A percentile compares a stretch with the other conserved stretches of the same genome.
These are phyloP conservation scores for Carex littledalei DNA, from an alignment of 176 grass and related monocot genomes.

Conservation along the genomic window DNA sequence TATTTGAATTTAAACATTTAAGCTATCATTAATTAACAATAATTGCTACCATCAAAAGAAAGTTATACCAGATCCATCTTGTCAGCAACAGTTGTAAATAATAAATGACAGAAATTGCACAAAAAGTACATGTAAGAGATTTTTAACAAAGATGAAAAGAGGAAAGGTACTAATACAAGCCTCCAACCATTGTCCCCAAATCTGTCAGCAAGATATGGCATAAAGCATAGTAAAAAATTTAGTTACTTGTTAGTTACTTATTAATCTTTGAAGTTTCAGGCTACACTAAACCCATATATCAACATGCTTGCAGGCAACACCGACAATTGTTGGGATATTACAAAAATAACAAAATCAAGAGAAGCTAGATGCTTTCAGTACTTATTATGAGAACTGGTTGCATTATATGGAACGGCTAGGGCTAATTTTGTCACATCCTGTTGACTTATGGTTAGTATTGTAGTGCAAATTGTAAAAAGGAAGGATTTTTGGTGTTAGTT, in stretches of 20 bases:
- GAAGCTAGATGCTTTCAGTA: neutral
- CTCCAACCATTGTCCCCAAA: no score
- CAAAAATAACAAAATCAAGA: neutral
- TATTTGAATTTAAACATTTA: no score
- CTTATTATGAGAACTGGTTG: neutral
- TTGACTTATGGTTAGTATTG: neutral
- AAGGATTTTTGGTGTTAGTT: neutral
- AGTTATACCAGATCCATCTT: no score
- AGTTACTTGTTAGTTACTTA: neutral
- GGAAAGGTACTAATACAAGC: no score
- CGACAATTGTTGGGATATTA: neutral
- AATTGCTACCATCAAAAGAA: no score
- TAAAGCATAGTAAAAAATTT: no score
- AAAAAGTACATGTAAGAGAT: no score
- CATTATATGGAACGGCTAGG: neutral
- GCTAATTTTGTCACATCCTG: neutral
- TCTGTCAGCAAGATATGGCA: no score
- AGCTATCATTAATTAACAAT: no score
- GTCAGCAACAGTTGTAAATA: no score
- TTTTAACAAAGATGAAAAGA: no score
- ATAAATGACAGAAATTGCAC: no score
- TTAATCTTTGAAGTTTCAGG: neutral
- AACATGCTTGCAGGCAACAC: neutral
- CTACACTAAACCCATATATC: neutral
- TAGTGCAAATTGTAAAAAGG: neutral